Evolutionary conservation across 2,329 filamentous ascomycete species (phyloP).

Genomic region (Leptographium flavum): DNA sequence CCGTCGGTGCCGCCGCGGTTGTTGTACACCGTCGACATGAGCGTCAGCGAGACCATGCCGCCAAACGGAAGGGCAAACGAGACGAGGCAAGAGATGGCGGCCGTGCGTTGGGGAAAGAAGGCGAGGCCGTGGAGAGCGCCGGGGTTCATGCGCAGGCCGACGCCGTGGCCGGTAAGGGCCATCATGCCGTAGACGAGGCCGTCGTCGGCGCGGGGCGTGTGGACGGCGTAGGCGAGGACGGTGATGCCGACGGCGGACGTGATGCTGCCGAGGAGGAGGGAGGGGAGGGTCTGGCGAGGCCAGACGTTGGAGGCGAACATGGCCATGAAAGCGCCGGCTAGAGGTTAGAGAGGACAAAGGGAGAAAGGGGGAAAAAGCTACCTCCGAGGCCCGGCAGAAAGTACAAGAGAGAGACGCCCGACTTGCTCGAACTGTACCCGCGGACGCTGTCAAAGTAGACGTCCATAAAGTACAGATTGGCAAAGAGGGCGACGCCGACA

Average conservation of each 20-base stretch:
- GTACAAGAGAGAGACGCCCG: slow-evolving; percentile 45
- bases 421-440: slow-evolving; percentile 30
- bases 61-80: slow-evolving; percentile 47
- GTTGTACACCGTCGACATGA: slow-evolving; percentile 58
- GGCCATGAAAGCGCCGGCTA: slow-evolving; percentile 40
- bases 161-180: slow-evolving; percentile 46
- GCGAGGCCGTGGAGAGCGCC: slow-evolving; percentile 47
- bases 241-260: slow-evolving; percentile 44
- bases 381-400: slow-evolving; percentile 49
- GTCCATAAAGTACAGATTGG: slow-evolving; percentile 53
- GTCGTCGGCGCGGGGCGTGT: slow-evolving; percentile 24
- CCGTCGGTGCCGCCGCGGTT: slow-evolving; percentile 23
- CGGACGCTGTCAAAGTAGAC: slow-evolving; percentile 53
- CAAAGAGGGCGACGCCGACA: slow-evolving; percentile 39
- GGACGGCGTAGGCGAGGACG: slow-evolving; percentile 41
- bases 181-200: slow-evolving; percentile 50
- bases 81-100: slow-evolving; percentile 44
- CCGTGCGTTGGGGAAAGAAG: slow-evolving; percentile 42
- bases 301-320: slow-evolving; percentile 45
- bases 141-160: slow-evolving; percentile 50
- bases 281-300: slow-evolving; percentile 46
- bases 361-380: slow-evolving; percentile 15
- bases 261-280: slow-evolving; percentile 40
- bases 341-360: neutral
- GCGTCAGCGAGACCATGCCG: slow-evolving; percentile 48